Base-by-base conservation (phyloP, 352 stramenopile species). In the Globisporangium nagaii region DNA sequence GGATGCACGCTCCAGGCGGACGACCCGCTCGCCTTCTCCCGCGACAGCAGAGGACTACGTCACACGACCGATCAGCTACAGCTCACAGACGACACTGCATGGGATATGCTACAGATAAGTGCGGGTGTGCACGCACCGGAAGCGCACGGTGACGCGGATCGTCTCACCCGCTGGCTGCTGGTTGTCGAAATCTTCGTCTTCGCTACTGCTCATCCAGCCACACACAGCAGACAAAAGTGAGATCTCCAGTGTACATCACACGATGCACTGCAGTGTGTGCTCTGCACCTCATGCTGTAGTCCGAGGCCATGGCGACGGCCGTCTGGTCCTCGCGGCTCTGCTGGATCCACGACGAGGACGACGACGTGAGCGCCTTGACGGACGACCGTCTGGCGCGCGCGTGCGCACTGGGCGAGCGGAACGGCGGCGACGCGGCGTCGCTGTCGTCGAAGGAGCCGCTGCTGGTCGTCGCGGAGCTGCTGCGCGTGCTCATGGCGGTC, bases 131-230 rank as follows among this genome's bases (percentile, higher is more conserved):
- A 27, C 43, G 25, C 15, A 49, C 43, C 43, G 25, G 43, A 49
- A 49, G 17, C 43, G 43, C 27, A 49, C 43, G 17, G 43, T 49
- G 43, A 49, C 43, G 25, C 43, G 43, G 27, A 49, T 49, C 43
- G 43, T 49, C 25, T 49, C 43, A 4, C 43, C 43, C 22, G 25
- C 4, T 36, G 24, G 2, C 9, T 36, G 43, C 8, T 48, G 25
- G 25, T 11, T 27, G 15, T 49, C 43, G n/a, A 49, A 36, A 9
- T 49, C 43, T 36, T 49, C 43, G 43, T 49, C 43, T 3, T 49
- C 43, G 27, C 43, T 49, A 49, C 43, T 49, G 8, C n/a, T n/a
- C n/a, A n/a, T n/a, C n/a, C 13, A 22, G 3, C n/a, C n/a, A 22
- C 7, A 39, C 15, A 40, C 17, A 20, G 15, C 4, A 22, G 17